A percentile compares a stretch with the other conserved stretches of the same genome.
Conservation (phyloP, 257 asterid genomes). For the Solanum sejunctum region DNA sequence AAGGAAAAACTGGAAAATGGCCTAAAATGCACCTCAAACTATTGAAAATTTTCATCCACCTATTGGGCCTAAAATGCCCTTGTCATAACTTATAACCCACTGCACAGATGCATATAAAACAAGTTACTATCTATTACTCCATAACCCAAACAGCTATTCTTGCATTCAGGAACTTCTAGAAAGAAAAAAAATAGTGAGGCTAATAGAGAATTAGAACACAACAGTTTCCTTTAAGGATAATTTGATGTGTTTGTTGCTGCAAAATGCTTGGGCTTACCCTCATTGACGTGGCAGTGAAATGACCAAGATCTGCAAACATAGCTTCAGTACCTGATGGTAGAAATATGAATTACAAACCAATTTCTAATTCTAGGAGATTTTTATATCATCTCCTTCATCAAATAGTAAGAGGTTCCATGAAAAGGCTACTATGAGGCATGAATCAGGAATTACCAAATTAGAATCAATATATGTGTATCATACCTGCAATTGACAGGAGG, state of each 20-base stretch:
- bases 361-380: neutral
- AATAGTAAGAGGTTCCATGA: neutral
- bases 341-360: neutral
- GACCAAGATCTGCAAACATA: constrained; percentile 98
- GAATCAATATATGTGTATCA: neutral
- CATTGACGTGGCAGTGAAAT: constrained; percentile 66
- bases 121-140: neutral
- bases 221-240: neutral
- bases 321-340: constrained; percentile 83
- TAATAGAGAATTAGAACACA: neutral
- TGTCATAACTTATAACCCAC: neutral
- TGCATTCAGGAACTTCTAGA: neutral
- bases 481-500: constrained; percentile 82
- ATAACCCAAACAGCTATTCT: neutral
- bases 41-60: too few relatives aligned
- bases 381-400: neutral
- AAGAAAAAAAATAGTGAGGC: neutral
- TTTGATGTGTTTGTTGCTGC: neutral
- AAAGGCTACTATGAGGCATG: neutral
- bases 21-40: too few relatives aligned
- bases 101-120: neutral
- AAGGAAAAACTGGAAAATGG: too few relatives aligned
- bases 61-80: too few relatives aligned
- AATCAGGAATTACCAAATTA: neutral
- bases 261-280: constrained; percentile 35